Percentiles rank a stretch among this genome's conserved stretches.
phyloP scores from a whole-genome alignment of 2,329 filamentous ascomycete genomes.

The Fusarium begoniae region DNA sequence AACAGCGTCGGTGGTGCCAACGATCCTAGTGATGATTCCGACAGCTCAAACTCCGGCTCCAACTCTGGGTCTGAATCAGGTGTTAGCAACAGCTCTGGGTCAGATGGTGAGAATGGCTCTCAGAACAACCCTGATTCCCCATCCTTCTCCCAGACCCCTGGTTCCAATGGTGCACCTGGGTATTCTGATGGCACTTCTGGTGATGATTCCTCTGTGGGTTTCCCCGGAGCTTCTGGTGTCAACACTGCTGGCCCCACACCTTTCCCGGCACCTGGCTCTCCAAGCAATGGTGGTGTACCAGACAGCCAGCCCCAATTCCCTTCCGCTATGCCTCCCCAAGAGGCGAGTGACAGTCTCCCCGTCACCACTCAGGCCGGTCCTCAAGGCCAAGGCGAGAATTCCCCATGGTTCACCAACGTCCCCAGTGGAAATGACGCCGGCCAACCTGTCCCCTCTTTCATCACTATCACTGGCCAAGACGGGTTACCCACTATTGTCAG shows the following conservation, averaged over 20 bases:
- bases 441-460: constrained; percentile 22
- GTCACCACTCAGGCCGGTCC: constrained; percentile 28
- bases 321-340: constrained; percentile 19
- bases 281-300: constrained; percentile 19
- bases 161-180: constrained; percentile 32
- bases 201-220: constrained; percentile 28
- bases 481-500: constrained; percentile 43
- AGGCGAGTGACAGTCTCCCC: constrained; percentile 31
- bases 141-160: constrained; percentile 18
- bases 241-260: constrained; percentile 25
- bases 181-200: constrained; percentile 31
- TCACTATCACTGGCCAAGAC: constrained; percentile 37
- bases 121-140: constrained; percentile 5
- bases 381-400: constrained; percentile 21
- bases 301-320: constrained; percentile 11
- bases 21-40: background rate
- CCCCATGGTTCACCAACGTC: constrained; percentile 22
- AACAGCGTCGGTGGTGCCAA: background rate
- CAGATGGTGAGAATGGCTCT: constrained; percentile 10
- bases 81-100: constrained; percentile 1
- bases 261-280: constrained; percentile 16
- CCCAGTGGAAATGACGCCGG: constrained; percentile 13
- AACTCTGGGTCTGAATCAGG: background rate
- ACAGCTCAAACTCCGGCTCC: background rate
- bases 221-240: constrained; percentile 17